Conservation (phyloP, 371 early-diverging fungal genomes). For the Mucor velutinosus region DNA sequence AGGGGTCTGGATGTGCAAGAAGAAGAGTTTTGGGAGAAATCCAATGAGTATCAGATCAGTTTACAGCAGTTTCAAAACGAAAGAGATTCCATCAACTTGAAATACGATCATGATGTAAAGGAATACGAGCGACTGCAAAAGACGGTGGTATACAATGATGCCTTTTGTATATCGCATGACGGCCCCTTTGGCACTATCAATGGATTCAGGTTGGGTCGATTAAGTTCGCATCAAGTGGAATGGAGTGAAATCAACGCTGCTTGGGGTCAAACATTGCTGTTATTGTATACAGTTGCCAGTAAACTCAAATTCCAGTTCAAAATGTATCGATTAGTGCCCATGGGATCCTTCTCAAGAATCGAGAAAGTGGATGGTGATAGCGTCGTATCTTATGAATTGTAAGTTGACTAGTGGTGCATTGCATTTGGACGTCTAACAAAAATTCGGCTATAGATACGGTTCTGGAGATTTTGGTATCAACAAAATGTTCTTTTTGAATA, state of each 20-base stretch:
- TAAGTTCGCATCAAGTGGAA: constrained; percentile 78
- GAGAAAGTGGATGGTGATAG: constrained; percentile 82
- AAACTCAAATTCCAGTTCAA: constrained; percentile 83
- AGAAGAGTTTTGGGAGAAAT: constrained; percentile 73
- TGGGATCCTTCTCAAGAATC: constrained; percentile 92
- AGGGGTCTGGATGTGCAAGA: constrained; percentile 67
- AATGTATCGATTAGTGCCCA: constrained; percentile 83
- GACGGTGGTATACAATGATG: constrained; percentile 93
- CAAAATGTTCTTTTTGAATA: constrained; percentile 77
- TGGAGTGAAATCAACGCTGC: constrained; percentile 98
- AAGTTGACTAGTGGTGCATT: constrained; percentile 21
- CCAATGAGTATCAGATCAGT: constrained; percentile 70
- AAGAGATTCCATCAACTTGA: constrained; percentile 76
- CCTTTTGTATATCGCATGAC: constrained; percentile 85
- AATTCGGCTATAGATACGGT: constrained; percentile 67
- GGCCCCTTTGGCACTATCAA: constrained; percentile 93
- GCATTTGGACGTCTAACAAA: not conserved
- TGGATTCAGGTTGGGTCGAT: constrained; percentile 88
- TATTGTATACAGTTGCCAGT: constrained; percentile 86
- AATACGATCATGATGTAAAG: constrained; percentile 75
- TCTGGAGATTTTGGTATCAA: constrained; percentile 85
- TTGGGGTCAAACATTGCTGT: constrained; percentile 87
- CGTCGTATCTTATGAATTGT: constrained; percentile 78
- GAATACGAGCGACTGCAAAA: constrained; percentile 85
- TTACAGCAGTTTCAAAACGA: constrained; percentile 72